Percentiles rank a stretch among this genome's conserved stretches.
Evolutionary conservation across 805 yeast genomes (phyloP).

Genomic region (Candida tibetensis): DNA sequence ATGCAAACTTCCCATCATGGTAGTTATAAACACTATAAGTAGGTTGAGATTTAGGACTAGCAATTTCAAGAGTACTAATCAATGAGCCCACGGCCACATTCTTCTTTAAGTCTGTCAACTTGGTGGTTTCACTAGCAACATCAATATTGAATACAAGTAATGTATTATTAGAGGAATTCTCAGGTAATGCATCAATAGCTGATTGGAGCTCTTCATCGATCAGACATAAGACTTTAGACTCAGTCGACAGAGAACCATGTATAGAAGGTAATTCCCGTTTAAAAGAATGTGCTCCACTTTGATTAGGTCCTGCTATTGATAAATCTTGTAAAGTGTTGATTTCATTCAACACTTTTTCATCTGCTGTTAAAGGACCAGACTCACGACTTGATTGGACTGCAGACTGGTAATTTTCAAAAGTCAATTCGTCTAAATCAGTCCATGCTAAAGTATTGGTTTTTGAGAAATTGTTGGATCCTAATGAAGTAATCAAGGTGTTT

Average conservation of each 20-base stretch:
- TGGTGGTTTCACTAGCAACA: constrained; percentile 41
- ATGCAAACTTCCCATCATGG: constrained; percentile 41
- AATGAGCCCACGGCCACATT: constrained; percentile 20
- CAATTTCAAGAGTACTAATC: constrained; percentile 16
- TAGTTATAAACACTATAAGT: constrained; percentile 53
- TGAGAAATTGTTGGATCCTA: constrained; percentile 60
- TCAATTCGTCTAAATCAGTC: constrained; percentile 56
- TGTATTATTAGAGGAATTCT: constrained; percentile 18
- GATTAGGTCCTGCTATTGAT: constrained; percentile 18
- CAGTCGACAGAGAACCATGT: constrained; percentile 15
- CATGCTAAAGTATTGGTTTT: constrained; percentile 43
- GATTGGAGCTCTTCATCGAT: constrained; percentile 26
- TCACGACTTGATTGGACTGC: constrained; percentile 14
- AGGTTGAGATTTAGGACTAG: constrained; percentile 45
- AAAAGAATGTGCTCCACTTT: constrained; percentile 14
- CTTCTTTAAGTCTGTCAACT: constrained; percentile 18
- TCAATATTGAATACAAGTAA: constrained; percentile 54
- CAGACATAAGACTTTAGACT: constrained; percentile 21
- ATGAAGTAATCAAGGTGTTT: constrained; percentile 66
- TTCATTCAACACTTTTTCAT: constrained; percentile 51
- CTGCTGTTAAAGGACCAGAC: constrained; percentile 52
- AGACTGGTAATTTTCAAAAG: constrained; percentile 43
- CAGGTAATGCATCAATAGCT: constrained; percentile 20
- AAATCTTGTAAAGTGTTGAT: constrained; percentile 38
- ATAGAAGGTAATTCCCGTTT: constrained; percentile 36